Base-by-base conservation (phyloP, 2,329 filamentous ascomycete species). In the Corinectria fuckeliana region DNA sequence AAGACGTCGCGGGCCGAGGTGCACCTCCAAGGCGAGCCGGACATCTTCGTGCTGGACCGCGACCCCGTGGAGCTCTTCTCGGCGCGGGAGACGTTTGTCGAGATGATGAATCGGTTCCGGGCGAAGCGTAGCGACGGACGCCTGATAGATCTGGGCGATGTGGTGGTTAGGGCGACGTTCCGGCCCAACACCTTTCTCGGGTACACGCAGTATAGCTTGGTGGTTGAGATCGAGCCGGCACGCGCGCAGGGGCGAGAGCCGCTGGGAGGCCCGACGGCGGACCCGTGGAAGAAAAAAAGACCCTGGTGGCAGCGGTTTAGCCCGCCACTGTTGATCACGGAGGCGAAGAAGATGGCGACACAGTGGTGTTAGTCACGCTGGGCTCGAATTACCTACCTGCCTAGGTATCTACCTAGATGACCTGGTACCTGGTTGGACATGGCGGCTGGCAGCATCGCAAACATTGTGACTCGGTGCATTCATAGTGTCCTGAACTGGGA, bases 101-200 rank as follows among this genome's bases (percentile, higher is more conserved):
- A 59, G 50, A 59, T 59, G 56, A 59, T 59, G 50, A 48, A 59
- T 7, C 56, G 56, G 18, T 59, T 59, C 56, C 56, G 45, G 16
- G 28, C 47, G 42, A 59, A 54, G 30, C 50, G 56, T 38, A 59
- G 56, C 44, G 56, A 59, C 45, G 56, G 56, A 21, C 56, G 50
- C n/a, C 28, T 49, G 6, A 45, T 59, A 9, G 50, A 59, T 30
- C n/a, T 59, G 38, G 56, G 56, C 14, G 56, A 59, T 16, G 50
- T 59, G 20, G 56, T 59, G 45, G 56, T 59, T 10, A 44, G 50
- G 45, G 50, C 44, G 28, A 59, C 50, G 45, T 59, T 59, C 50
- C 56, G 56, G 13, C 56, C 56, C 14, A 54, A 50, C 7, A 59
- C 56, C 3, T 59, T 59, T 18, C 45, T 59, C 8, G 56, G 56